Conservation (phyloP, 2,329 filamentous ascomycete genomes). For the Paraphaeosphaeria sporulosa region DNA sequence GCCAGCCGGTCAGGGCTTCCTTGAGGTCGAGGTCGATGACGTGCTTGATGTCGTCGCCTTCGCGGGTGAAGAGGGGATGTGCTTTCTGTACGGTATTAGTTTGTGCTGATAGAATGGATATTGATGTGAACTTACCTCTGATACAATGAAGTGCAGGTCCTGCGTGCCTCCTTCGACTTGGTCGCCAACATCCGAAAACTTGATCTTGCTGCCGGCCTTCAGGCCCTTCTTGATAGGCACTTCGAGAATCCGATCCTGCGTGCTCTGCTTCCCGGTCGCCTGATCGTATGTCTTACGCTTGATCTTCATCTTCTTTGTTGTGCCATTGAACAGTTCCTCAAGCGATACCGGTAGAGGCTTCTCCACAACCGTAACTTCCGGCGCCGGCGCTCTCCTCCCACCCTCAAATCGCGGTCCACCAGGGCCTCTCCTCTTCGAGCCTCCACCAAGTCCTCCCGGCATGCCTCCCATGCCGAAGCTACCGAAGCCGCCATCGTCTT, state of each 20-base stretch:
- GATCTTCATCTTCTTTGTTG: constrained; percentile 97
- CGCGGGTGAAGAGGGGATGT: constrained; percentile 82
- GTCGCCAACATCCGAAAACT: constrained; percentile 96
- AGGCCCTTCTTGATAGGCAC: constrained; percentile 95
- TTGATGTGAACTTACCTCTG: constrained; percentile 72
- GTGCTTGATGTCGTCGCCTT: constrained; percentile 85
- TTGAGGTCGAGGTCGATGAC: constrained; percentile 85
- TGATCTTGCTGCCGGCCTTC: constrained; percentile 98
- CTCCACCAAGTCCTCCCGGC: constrained; percentile 38
- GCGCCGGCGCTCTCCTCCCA: constrained; percentile 64
- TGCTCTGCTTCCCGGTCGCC: constrained; percentile 79
- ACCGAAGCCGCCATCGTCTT: constrained; percentile 59
- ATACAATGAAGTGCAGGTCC: constrained; percentile 92
- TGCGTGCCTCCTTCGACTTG: constrained; percentile 96
- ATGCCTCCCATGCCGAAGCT: constrained; percentile 50
- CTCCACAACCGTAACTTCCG: constrained; percentile 91
- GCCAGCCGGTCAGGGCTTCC: constrained; percentile 94
- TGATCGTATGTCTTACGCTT: constrained; percentile 93
- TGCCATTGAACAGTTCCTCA: constrained; percentile 87
- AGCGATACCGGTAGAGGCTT: constrained; percentile 80
- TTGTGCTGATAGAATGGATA: neutral
- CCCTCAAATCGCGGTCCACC: constrained; percentile 45
- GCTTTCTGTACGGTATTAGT: constrained; percentile 70
- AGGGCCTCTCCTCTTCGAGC: constrained; percentile 43
- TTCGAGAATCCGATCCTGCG: constrained; percentile 88